These are phyloP conservation scores for Pyropia yezoensis DNA, from an alignment of 23 red algal species.

Conservation along the genomic window DNA sequence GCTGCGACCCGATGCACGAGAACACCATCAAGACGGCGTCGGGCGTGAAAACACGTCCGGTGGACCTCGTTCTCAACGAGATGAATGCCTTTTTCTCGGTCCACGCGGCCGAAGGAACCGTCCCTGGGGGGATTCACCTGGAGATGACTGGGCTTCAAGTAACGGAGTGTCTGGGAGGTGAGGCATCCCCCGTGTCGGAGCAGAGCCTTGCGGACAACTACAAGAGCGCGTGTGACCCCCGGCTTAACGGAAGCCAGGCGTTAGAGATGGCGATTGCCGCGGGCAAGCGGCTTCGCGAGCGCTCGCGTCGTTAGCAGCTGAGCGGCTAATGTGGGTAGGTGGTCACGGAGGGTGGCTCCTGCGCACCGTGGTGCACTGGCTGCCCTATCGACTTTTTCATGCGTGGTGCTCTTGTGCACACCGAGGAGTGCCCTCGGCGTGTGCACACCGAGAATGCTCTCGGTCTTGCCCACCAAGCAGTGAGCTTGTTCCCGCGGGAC, in stretches of 20 bases:
- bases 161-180: constrained; percentile 82
- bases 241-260: constrained; percentile 41
- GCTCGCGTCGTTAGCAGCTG: not conserved
- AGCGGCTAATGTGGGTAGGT: no score
- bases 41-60: constrained; percentile 60
- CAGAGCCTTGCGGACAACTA: constrained; percentile 25
- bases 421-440: no score
- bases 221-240: constrained; percentile 32
- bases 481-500: no score
- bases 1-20: constrained; percentile 81
- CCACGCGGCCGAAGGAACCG: constrained; percentile 48
- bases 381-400: no score
- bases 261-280: constrained; percentile 30
- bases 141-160: constrained; percentile 90
- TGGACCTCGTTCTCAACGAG: constrained; percentile 59
- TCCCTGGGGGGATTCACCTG: constrained; percentile 79
- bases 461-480: no score
- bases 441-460: no score
- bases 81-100: constrained; percentile 79
- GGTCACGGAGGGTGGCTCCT: no score
- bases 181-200: constrained; percentile 25
- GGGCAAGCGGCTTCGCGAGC: constrained; percentile 20
- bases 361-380: no score
- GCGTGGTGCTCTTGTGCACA: no score
- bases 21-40: constrained; percentile 62